Base-by-base conservation (phyloP, 148 eudicot genomes). In the Camellia lanceoleosa region DNA sequence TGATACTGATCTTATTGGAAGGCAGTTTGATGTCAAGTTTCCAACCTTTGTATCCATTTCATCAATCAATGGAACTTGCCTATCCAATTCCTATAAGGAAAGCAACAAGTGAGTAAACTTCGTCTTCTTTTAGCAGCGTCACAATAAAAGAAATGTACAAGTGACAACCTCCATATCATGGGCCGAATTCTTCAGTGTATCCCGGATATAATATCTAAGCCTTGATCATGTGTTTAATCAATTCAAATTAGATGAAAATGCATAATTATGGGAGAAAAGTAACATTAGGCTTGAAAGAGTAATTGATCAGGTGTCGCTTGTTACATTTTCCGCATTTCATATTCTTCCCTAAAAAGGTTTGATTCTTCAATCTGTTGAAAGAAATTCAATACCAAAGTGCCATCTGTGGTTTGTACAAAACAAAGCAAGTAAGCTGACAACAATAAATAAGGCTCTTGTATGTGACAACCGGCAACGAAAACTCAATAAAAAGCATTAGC, bases 1-100 rank as follows among this genome's bases (percentile, higher is more conserved):
- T 74, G 51, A 38, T 74, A 74, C 5, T 41, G 47, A 73, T 56
- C 11, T 30, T 38, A 78, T 12, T 56, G 66, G 16, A 79, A 18
- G 42, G 64, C 58, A 43, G 81, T 58, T 69, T 44, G 44, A 71
- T 23, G 41, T 44, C 13, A 12, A 79, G 41, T 30, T 73, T 70
- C 82, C 77, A 78, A 95, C 97, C 97, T 95, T 95, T 30, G 92
- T 86, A 68, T 95, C 99, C 70, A 93, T 95, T 87, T 95, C 98
- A 85, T 95, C 98, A 89, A 95, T 89, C 85, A 95, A 79, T 76
- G 98, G 98, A 80, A 95, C 98, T 87, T 95, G 98, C 80, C 89
- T 95, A 83, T 95, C 98, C 82, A 95, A 23, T 86, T 95, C 98
- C 97, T 93, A 91, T 73, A 81, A 73, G 49, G 15, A 44, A 73